Conservation (phyloP, 441 rosid species). For the Pelargonium citronellum region DNA sequence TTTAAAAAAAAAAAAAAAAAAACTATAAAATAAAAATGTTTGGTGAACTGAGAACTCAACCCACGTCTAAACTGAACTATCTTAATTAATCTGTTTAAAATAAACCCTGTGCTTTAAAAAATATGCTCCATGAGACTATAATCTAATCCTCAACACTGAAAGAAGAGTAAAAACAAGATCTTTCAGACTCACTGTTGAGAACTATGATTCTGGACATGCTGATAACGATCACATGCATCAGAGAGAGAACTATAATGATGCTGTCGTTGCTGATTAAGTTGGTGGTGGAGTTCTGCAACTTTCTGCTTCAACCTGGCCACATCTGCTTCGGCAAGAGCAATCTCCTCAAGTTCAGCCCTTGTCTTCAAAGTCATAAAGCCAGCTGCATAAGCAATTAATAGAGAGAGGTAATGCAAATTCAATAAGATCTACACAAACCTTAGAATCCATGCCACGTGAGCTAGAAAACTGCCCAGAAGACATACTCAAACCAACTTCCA, state of each 20-base stretch:
- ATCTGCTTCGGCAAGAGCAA: conserved; percentile 98
- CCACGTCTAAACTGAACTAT: too few species aligned
- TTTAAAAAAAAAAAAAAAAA: too few species aligned
- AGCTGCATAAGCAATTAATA: conserved; percentile 14
- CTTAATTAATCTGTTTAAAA: too few species aligned
- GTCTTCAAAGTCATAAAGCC: conserved; percentile 52
- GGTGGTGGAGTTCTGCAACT: conserved; percentile 96
- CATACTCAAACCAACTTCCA: conserved; percentile 98
- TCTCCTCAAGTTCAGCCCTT: conserved; percentile 97
- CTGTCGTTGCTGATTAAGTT: conserved; percentile 91
- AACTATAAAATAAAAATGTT: too few species aligned
- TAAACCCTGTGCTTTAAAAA: conserved; percentile 5
- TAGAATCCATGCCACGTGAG: conserved; percentile 88
- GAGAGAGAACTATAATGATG: conserved; percentile 72
- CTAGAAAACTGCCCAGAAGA: conserved; percentile 77
- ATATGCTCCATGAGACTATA: conserved; percentile 7
- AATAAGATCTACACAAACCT: conserved; percentile 45
- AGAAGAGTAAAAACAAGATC: neutral
- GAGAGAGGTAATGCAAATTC: neutral
- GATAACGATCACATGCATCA: conserved; percentile 69
- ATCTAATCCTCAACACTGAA: neutral
- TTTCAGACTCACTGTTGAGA: conserved; percentile 67
- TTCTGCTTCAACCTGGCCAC: conserved; percentile 96
- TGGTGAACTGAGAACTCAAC: too few species aligned
- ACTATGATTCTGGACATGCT: conserved; percentile 66